Conservation (phyloP, 805 yeast genomes). For the Lachancea waltii region DNA sequence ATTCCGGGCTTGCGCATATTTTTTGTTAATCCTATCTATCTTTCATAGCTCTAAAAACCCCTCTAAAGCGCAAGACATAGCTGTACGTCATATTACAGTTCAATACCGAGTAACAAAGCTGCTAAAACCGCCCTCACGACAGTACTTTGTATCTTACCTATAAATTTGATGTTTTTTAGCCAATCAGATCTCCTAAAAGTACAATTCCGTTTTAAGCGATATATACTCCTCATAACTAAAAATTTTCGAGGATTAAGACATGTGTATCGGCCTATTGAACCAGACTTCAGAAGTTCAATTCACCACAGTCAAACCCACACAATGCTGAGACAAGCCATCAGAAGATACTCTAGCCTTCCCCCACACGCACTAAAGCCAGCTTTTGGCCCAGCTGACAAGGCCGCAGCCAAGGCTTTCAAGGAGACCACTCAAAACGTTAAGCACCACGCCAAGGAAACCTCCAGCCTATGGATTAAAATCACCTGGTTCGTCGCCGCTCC, state of each 20-base stretch:
- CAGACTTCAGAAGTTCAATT: neutral
- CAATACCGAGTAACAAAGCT: neutral
- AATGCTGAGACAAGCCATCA: constrained; percentile 42
- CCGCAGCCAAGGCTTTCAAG: constrained; percentile 66
- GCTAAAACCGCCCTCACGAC: neutral
- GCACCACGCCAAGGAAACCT: constrained; percentile 74
- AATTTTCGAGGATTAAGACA: constrained; percentile 3
- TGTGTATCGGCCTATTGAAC: neutral
- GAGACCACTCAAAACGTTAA: constrained; percentile 55
- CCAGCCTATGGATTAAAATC: constrained; percentile 80
- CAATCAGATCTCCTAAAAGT: constrained; percentile 6
- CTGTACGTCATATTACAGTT: neutral
- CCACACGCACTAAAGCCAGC: constrained; percentile 43
- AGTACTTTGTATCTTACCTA: neutral
- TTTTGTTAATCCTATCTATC: neutral
- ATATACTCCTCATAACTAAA: neutral
- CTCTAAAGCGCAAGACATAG: neutral
- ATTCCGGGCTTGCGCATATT: constrained; percentile 12
- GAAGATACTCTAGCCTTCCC: constrained; percentile 35
- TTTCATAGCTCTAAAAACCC: neutral
- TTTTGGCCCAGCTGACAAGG: constrained; percentile 38
- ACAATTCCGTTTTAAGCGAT: constrained; percentile 1
- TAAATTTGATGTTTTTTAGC: neutral
- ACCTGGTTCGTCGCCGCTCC: constrained; percentile 78
- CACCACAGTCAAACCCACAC: neutral